Evolutionary conservation across 2,329 filamentous ascomycete species (phyloP), one percentile per base, ranked within the genome.

Genomic region (Dactylellina sp.): DNA sequence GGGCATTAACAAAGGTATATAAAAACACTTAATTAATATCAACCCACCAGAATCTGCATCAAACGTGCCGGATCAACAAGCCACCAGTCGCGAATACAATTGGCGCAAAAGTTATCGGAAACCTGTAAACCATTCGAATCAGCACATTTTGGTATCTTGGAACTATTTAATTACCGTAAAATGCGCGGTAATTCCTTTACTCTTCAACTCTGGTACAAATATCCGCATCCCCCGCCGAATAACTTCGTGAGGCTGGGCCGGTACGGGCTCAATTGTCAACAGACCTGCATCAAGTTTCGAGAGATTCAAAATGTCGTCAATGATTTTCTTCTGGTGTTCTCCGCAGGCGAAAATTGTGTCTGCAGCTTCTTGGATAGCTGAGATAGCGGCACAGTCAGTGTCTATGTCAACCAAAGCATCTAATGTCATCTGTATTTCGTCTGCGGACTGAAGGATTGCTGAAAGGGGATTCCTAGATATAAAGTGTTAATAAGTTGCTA

Each of bases 311-410:
- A 90, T 86, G 76, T 90, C 88, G 77, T 90, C 87, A 14, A 90
- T 87, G 65, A 90, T 90, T 5, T 88, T 84, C 81, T 91, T 91
- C 80, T 93, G 89, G 81, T 92, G 91, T 78, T 88, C 91, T 57
- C 90, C 89, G 80, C 91, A 95, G 12, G 93, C 84, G 20, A 89
- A 88, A 79, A 94, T 93, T 0, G 91, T 93, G 77, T 91, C 90
- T n/a, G 91, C 89, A 5, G 91, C 90, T 79, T 93, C 90, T 18
- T 92, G 84, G 72, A 82, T 84, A 75, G 82, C 83, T n/a, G 68
- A 1, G 78, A 79, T 2, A 85, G 75, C 68, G 7, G 68, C 68
- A 1, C 60, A 60, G 55, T 64, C 68, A 6, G 68, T 44, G 83
- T 78, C 9, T 80, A 80, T 20, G 76, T 76, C 4, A 24, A 52